These are phyloP conservation scores for Leccinum rimulosum DNA, from an alignment of 768 basidiomycete species.

Conservation along the genomic window DNA sequence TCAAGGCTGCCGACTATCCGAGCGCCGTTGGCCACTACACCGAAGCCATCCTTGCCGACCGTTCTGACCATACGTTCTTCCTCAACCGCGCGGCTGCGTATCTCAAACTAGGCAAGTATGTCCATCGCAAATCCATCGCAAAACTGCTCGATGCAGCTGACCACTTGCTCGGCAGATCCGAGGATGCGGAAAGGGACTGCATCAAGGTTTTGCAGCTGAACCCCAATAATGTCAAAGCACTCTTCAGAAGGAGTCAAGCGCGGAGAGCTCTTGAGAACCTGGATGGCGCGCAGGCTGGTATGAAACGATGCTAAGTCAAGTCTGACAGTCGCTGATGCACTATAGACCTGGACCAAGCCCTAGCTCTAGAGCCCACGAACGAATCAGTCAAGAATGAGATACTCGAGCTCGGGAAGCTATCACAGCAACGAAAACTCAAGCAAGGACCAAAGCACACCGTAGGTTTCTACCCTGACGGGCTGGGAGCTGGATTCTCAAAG, in stretches of 20 bases:
- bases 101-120: constrained; percentile 93
- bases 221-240: constrained; percentile 67
- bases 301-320: neutral
- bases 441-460: constrained; percentile 33
- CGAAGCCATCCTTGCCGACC: constrained; percentile 70
- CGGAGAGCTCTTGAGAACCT: constrained; percentile 52
- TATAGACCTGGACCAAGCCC: constrained; percentile 60
- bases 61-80: constrained; percentile 69
- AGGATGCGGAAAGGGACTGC: constrained; percentile 84
- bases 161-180: constrained; percentile 43
- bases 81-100: constrained; percentile 91
- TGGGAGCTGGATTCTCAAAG: constrained; percentile 1
- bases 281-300: constrained; percentile 59
- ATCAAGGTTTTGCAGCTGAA: constrained; percentile 56
- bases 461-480: constrained; percentile 1
- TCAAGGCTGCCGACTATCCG: constrained; percentile 77
- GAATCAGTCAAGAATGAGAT: constrained; percentile 62
- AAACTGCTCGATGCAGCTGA: constrained; percentile 1
- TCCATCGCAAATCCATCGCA: constrained; percentile 21
- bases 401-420: constrained; percentile 42
- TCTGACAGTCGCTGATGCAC: constrained; percentile 1
- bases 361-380: constrained; percentile 65
- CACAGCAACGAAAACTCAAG: constrained; percentile 34
- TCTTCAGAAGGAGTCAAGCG: constrained; percentile 79
- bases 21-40: constrained; percentile 86